Evolutionary conservation across 2,329 filamentous ascomycete species (phyloP).

Genomic region (Claviceps monticola): DNA sequence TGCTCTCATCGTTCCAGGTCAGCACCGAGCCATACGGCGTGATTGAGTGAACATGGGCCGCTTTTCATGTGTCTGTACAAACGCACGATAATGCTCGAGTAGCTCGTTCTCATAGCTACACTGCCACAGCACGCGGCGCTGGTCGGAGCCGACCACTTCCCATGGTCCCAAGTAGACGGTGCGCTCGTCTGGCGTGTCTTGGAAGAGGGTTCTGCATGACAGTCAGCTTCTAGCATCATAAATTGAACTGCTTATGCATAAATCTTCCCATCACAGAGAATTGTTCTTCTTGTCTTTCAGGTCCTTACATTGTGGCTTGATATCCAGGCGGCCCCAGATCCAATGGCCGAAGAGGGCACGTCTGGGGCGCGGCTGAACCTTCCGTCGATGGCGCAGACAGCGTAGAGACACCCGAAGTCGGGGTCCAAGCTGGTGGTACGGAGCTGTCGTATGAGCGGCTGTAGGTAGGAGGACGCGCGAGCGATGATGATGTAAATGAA

Average conservation of each 20-base stretch:
- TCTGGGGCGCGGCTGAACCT: constrained; percentile 19
- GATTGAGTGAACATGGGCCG: not conserved
- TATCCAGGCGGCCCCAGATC: constrained; percentile 40
- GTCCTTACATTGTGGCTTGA: constrained; percentile 36
- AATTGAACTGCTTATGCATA: too few relatives aligned
- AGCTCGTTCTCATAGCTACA: constrained; percentile 38
- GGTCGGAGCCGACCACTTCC: constrained; percentile 33
- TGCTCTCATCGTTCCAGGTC: constrained; percentile 10
- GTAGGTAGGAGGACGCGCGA: constrained; percentile 27
- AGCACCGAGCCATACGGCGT: not conserved
- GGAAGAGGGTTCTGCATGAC: constrained; percentile 31
- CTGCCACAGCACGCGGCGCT: constrained; percentile 37
- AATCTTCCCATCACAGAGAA: not conserved
- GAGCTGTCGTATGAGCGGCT: constrained; percentile 28
- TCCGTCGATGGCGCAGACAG: constrained; percentile 28
- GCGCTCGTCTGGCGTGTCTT: constrained; percentile 32
- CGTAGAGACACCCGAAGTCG: constrained; percentile 28
- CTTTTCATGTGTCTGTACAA: not conserved
- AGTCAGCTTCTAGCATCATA: constrained; percentile 6
- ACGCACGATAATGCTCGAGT: constrained; percentile 35
- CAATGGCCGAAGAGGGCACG: constrained; percentile 29
- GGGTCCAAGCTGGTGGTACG: constrained; percentile 31
- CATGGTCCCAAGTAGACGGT: constrained; percentile 40
- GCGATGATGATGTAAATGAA: constrained; percentile 33
- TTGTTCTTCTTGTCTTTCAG: not conserved